These are phyloP conservation scores for Primulina eburnea DNA, from an alignment of 257 asterid species.

Conservation along the genomic window DNA sequence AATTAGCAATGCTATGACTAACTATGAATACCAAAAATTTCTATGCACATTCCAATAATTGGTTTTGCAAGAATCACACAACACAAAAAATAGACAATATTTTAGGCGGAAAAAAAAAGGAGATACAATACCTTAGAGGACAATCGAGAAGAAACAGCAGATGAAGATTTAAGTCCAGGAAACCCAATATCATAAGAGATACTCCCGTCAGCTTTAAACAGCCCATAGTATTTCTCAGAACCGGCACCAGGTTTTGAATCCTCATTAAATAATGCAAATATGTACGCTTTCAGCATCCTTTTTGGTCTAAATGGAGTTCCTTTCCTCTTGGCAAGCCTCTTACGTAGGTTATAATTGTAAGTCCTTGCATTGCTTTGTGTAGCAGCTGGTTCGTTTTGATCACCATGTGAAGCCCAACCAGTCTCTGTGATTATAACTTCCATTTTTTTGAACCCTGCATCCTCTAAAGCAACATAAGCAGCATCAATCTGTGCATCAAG, in stretches of 20 bases:
- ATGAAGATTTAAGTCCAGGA: conserved; percentile 66
- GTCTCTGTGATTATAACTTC: conserved; percentile 93
- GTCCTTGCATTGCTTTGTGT: conserved; percentile 70
- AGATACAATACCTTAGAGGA: conserved; percentile 51
- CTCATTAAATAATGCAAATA: conserved; percentile 91
- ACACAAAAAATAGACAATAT: conserved; percentile 3
- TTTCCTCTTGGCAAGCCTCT: conserved; percentile 78
- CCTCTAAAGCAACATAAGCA: conserved; percentile 83
- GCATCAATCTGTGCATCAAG: conserved; percentile 98
- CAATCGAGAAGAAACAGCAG: conserved; percentile 51
- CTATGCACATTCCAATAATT: background rate
- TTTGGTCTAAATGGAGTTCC: conserved; percentile 95
- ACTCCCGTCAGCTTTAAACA: conserved; percentile 81
- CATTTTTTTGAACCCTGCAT: conserved; percentile 70
- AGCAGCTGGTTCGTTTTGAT: conserved; percentile 80
- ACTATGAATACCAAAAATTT: background rate
- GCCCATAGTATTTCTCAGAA: conserved; percentile 77
- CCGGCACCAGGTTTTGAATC: conserved; percentile 59
- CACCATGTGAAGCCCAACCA: conserved; percentile 98
- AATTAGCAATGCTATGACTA: background rate
- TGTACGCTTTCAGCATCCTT: conserved; percentile 63
- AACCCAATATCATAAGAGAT: conserved; percentile 80
- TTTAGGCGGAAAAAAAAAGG: conserved; percentile 1
- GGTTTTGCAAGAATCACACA: conserved; percentile 7
- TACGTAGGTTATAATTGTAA: conserved; percentile 71